Conservation (phyloP, 2,329 filamentous ascomycete genomes). For the Colletotrichum acutatum region DNA sequence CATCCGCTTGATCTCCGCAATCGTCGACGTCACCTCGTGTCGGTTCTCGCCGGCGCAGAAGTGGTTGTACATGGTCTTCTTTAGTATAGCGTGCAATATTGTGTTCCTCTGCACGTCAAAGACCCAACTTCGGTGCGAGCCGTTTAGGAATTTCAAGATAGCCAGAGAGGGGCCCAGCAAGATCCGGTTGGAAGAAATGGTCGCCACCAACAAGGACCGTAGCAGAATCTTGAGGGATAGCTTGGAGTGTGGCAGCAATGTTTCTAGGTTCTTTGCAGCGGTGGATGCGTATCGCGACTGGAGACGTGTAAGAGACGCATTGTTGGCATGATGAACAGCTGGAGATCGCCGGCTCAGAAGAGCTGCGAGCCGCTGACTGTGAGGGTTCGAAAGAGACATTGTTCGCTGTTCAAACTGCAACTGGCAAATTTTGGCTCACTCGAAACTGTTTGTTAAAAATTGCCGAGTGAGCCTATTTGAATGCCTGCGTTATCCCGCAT, state of each 20-base stretch:
- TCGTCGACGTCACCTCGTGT: slow-evolving; percentile 73
- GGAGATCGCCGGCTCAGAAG: background rate
- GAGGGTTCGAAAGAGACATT: background rate
- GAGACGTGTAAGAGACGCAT: background rate
- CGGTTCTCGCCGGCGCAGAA: slow-evolving; percentile 88
- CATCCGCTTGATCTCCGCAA: slow-evolving; percentile 73
- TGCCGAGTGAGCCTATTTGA: background rate
- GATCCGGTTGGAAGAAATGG: slow-evolving; percentile 18
- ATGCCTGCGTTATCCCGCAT: background rate
- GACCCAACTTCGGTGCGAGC: slow-evolving; percentile 2
- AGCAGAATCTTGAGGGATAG: background rate
- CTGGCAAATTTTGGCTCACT: background rate
- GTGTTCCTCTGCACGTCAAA: slow-evolving; percentile 81
- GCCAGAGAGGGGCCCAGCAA: slow-evolving; percentile 5
- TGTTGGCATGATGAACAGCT: background rate
- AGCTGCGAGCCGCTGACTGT: background rate
- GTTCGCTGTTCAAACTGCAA: background rate
- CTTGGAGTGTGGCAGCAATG: background rate
- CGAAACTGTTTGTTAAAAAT: background rate
- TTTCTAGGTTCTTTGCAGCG: background rate
- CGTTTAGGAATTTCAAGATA: slow-evolving; percentile 10
- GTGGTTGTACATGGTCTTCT: slow-evolving; percentile 88
- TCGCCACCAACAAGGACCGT: slow-evolving; percentile 13
- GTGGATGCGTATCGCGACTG: background rate
- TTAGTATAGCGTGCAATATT: slow-evolving; percentile 75